These are phyloP conservation scores for Penicillium sp. DNA, from an alignment of 2,329 filamentous ascomycete genomes.

Conservation along the genomic window DNA sequence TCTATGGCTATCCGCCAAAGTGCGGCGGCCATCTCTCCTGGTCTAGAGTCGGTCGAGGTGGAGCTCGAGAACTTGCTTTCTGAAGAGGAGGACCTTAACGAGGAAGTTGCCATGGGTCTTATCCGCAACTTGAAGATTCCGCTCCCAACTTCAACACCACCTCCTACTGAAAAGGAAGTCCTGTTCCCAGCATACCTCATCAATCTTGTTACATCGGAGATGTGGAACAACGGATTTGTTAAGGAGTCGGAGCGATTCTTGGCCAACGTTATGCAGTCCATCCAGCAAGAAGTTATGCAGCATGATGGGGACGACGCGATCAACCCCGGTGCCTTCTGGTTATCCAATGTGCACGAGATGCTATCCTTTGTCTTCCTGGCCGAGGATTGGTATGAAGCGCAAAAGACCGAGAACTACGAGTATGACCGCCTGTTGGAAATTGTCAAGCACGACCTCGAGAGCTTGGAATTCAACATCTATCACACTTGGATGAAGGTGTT, in stretches of 20 bases:
- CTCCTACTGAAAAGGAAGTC: slow-evolving; percentile 96
- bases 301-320: slow-evolving; percentile 96
- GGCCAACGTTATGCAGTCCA: slow-evolving; percentile 99
- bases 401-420: slow-evolving; percentile 99
- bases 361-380: slow-evolving; percentile 98
- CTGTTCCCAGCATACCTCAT: slow-evolving; percentile 98
- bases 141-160: slow-evolving; percentile 76
- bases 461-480: slow-evolving; percentile 99
- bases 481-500: slow-evolving; percentile 99
- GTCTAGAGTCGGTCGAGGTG: slow-evolving; percentile 85
- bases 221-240: slow-evolving; percentile 99
- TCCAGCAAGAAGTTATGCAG: slow-evolving; percentile 99
- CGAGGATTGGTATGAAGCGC: slow-evolving; percentile 98
- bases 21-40: slow-evolving; percentile 73
- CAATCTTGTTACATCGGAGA: slow-evolving; percentile 97
- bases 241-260: slow-evolving; percentile 99
- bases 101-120: slow-evolving; percentile 93
- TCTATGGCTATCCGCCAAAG: slow-evolving; percentile 60
- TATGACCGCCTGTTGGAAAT: slow-evolving; percentile 97
- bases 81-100: slow-evolving; percentile 92
- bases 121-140: slow-evolving; percentile 97
- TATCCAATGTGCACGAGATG: slow-evolving; percentile 99
- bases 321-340: slow-evolving; percentile 96
- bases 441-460: slow-evolving; percentile 98
- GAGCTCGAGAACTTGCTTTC: slow-evolving; percentile 91